Evolutionary conservation across 2,329 filamentous ascomycete genomes (phyloP).

Genomic region (Microdochium paspali): DNA sequence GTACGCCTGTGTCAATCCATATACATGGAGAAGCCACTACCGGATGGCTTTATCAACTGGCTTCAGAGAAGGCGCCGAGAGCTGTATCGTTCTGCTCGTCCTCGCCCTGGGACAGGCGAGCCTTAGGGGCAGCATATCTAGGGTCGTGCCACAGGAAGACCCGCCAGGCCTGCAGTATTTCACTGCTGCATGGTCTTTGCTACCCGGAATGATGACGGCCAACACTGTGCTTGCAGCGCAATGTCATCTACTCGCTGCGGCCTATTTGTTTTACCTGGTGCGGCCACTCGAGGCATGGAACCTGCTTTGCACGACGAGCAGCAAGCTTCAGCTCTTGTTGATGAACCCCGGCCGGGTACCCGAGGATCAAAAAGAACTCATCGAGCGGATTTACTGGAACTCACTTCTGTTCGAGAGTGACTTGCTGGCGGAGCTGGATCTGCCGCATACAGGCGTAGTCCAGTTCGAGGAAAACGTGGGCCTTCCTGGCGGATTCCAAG

Average conservation of each 20-base stretch:
- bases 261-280: slow-evolving; percentile 76
- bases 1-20: slow-evolving; percentile 79
- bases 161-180: slow-evolving; percentile 73
- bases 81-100: slow-evolving; percentile 72
- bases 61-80: slow-evolving; percentile 71
- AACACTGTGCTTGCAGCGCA: slow-evolving; percentile 72
- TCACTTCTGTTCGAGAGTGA: slow-evolving; percentile 73
- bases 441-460: slow-evolving; percentile 75
- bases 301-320: slow-evolving; percentile 68
- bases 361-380: slow-evolving; percentile 60
- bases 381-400: slow-evolving; percentile 79
- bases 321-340: slow-evolving; percentile 70
- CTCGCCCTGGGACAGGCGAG: slow-evolving; percentile 70
- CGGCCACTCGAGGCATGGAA: slow-evolving; percentile 78
- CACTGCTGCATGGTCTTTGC: slow-evolving; percentile 67
- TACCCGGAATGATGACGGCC: slow-evolving; percentile 70
- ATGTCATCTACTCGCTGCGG: slow-evolving; percentile 71
- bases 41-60: slow-evolving; percentile 64
- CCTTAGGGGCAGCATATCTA: slow-evolving; percentile 65
- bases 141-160: slow-evolving; percentile 58
- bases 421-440: slow-evolving; percentile 67
- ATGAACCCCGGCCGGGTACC: slow-evolving; percentile 65
- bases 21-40: slow-evolving; percentile 70
- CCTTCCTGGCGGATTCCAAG: slow-evolving; percentile 68
- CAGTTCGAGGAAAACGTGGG: slow-evolving; percentile 75